Evolutionary conservation across 495 filamentous ascomycete species (phyloP), one percentile per base, ranked within the genome.

Genomic region (Tuber microsphaerosporum): DNA sequence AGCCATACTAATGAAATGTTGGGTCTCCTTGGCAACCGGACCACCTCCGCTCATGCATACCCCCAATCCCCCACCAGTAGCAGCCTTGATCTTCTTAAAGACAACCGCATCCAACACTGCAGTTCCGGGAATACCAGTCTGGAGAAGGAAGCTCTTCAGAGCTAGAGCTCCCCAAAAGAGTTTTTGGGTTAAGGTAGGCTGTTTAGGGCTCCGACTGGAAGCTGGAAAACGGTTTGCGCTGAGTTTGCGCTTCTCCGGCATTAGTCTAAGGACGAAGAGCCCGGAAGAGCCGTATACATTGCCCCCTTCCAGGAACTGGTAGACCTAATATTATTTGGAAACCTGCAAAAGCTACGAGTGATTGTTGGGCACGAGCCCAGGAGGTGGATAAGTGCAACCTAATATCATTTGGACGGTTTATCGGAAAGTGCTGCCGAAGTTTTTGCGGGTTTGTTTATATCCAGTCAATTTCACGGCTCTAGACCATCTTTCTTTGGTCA

Each of bases 381-480:
- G 95, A 99, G 83, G 95, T n/a, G n/a, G n/a, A n/a, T n/a, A n/a
- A n/a, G n/a, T n/a, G n/a, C n/a, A n/a, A n/a, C n/a, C n/a, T n/a
- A 99, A 83, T 99, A 99, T 82, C 87, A 90, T 80, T 82, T 97
- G 56, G 84, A 89, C 90, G 56, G 93, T 99, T 8, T 99, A 93
- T 84, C 91, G 92, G 83, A 92, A 92, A 73, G 93, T 98, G 4
- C 95, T 99, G 71, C 92, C 93, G 2, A 89, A 90, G 70, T 99
- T 97, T 82, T 86, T 97, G 17, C 85, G 92, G 45, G 90, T 91
- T 45, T 98, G 95, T 79, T 94, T 95, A 4, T 95, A 99, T 84
- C 96, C 95, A 2, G 95, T 98, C 76, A 98, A 93, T 84, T 99
- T 99, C 82, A 94, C 92, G 7, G 94, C 95, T 17, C 87, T 98